phyloP scores from a whole-genome alignment of 805 yeast species.

The Starmerella scarabaei region DNA sequence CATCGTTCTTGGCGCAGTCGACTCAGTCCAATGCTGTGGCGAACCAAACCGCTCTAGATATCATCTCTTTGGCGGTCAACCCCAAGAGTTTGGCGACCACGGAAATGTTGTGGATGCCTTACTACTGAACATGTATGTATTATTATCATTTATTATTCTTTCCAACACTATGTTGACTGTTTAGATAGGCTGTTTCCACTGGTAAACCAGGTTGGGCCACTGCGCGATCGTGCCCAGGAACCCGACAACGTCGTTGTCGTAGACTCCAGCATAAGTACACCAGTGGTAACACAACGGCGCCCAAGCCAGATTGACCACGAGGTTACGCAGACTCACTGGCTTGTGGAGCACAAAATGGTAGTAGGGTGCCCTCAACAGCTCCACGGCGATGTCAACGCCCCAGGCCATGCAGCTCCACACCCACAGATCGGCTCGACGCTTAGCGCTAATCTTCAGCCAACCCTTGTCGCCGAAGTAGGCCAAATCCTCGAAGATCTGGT shows the following conservation, averaged over 20 bases:
- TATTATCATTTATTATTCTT: background rate
- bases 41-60: conserved; percentile 78
- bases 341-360: conserved; percentile 14
- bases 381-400: conserved; percentile 31
- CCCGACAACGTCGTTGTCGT: conserved; percentile 28
- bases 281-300: conserved; percentile 33
- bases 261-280: conserved; percentile 29
- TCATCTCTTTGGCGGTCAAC: conserved; percentile 87
- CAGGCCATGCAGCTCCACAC: conserved; percentile 28
- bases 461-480: conserved; percentile 31
- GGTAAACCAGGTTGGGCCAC: conserved; percentile 16
- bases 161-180: no score
- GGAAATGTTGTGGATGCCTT: conserved; percentile 93
- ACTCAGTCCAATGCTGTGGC: conserved; percentile 52
- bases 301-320: conserved; percentile 30
- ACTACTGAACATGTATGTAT: conserved; percentile 36
- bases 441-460: conserved; percentile 24
- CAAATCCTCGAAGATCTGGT: conserved; percentile 32
- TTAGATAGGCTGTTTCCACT: conserved; percentile 13
- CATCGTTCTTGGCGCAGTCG: conserved; percentile 58
- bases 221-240: conserved; percentile 29
- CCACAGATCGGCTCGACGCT: conserved; percentile 27
- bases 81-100: conserved; percentile 86
- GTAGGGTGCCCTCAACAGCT: conserved; percentile 22
- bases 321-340: conserved; percentile 15